Percentiles rank a stretch among this genome's conserved stretches.
Evolutionary conservation across 805 yeast genomes (phyloP).

Genomic region (Candida coquimbonensis): DNA sequence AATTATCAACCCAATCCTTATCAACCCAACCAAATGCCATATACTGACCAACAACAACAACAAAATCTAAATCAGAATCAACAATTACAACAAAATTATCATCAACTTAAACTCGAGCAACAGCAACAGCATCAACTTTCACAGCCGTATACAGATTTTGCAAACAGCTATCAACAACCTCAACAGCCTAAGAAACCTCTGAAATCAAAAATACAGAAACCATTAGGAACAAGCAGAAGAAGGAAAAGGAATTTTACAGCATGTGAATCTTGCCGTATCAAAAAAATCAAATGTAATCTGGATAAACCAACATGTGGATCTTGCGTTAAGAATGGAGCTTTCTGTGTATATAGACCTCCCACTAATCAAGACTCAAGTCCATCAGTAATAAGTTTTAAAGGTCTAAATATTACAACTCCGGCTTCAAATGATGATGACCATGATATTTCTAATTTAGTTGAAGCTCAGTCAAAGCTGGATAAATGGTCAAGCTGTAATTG

Average conservation of each 20-base stretch:
- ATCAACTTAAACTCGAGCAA: background rate
- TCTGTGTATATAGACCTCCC: slow-evolving; percentile 14
- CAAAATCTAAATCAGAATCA: background rate
- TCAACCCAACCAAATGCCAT: no score
- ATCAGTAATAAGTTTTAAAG: background rate
- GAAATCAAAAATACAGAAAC: background rate
- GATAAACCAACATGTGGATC: slow-evolving; percentile 37
- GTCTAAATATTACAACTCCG: background rate
- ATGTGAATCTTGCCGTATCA: slow-evolving; percentile 35
- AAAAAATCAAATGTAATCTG: slow-evolving; percentile 44
- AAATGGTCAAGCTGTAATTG: slow-evolving; percentile 18
- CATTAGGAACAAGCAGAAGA: slow-evolving; percentile 1
- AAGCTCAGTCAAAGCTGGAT: background rate
- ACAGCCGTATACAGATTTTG: background rate
- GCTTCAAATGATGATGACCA: background rate
- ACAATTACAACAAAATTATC: background rate
- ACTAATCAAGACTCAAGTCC: background rate
- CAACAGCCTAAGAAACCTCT: background rate
- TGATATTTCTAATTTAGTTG: slow-evolving; percentile 4
- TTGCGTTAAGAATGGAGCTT: slow-evolving; percentile 23
- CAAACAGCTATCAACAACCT: background rate
- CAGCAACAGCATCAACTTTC: background rate
- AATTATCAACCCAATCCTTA: no score
- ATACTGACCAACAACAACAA: background rate
- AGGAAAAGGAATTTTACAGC: slow-evolving; percentile 24